Evolutionary conservation across 768 basidiomycete genomes (phyloP), one percentile per base, ranked within the genome.

Genomic region (Cyclocybe cylindracea): DNA sequence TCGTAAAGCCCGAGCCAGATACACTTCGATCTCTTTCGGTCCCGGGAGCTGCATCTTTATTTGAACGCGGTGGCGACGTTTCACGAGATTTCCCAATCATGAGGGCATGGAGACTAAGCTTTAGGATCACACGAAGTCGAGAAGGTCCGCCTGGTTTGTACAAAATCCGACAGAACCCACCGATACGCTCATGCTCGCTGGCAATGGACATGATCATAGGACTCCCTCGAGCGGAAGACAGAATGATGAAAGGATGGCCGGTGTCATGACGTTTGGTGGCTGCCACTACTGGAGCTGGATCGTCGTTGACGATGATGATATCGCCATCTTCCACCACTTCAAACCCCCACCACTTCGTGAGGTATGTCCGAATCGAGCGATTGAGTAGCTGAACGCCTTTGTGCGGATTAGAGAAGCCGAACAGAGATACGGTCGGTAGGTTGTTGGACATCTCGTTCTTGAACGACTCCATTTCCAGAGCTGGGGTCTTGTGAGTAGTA

Each of bases 81-180:
- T 43, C 44, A 35, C 67, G 67, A 29, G 73, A 68, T 53, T 68
- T 62, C 51, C 74, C 72, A 39, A 86, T 82, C 43, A 76, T 80
- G 41, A 83, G 68, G 4, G 79, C 74, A 63, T 84, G 79, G 19
- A 86, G 51, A 64, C 80, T 79, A 8, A 86, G 78, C 61, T 85
- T 86, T 53, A 95, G 71, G 18, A 84, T 78, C 5, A 77, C 66
- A 24, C 84, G 78, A 50, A 96, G 77, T 16, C 87, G 82, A 39
- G 82, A 80, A 3, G 94, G 94, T 2, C 94, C 92, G 19, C 85
- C 85, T 8, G 94, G 94, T 66, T 97, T 98, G 79, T 87, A 90
- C 10, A 95, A 70, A 18, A 93, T 75, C n/a, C 90, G 86, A 67
- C 90, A 93, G 68, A 91, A 89, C 24, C 94, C 94, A 7, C 94